Base-by-base conservation (phyloP, 176 grass and related monocot species). In the Rhynchospora tenuis region DNA sequence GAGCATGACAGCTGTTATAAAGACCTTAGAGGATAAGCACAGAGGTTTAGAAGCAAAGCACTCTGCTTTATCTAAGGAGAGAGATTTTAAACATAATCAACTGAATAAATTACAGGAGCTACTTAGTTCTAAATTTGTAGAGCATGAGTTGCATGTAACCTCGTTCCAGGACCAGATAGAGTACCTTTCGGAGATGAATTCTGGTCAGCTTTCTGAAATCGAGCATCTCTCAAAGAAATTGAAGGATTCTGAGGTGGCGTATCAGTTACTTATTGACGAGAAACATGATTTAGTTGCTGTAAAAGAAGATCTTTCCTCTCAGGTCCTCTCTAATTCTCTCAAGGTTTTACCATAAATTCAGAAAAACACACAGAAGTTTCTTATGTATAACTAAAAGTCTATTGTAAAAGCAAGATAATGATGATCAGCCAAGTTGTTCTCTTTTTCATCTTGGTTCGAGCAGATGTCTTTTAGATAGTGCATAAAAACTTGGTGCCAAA, bases 1-100 rank as follows among this genome's bases (percentile, higher is more conserved):
- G 87, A 90, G 47, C 80, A 78, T 90, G 86, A 51, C 81, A 80
- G 15, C 27, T 54, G 54, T 85, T 72, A 79, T 72, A 83, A 54
- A 67, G 44, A 72, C 20, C 45, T 83, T 83, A 83, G 61, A 83
- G 44, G 60, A 59, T 48, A 68, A 82, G 9, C 80, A 82, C 63
- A 82, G 60, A 50, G 60, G 48, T 29, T 68, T 82, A 82, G 80
- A 82, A 28, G 80, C 54, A 68, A 67, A 82, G 15, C 43, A 68
- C 42, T 82, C 59, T 9, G 22, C 80, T 51, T 82, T 82, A 65
- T 82, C 44, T 28, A 68, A 67, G 45, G 61, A 82, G 63, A 67
- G 61, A 31, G 23, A 68, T 67, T 67, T 82, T 2, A 82, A 64
- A 50, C 44, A 82, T 0, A 68, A 45, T 59, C 44, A 52, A 68